A percentile compares a stretch with the other conserved stretches of the same genome.
phyloP scores from a whole-genome alignment of 805 yeast species.

The Naumovozyma dairenensis region DNA sequence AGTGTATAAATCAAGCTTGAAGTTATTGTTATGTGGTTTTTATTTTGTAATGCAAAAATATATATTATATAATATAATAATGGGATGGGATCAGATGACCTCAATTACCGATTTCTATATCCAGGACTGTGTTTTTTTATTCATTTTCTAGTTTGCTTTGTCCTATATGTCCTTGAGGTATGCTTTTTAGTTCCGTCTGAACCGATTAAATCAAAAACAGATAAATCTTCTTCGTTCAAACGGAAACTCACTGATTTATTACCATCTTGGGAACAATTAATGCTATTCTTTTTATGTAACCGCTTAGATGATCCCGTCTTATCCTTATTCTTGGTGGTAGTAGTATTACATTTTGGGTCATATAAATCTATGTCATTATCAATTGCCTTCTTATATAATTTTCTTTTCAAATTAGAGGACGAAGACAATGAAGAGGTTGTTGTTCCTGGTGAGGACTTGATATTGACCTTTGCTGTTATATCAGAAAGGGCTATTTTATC shows the following conservation, averaged over 20 bases:
- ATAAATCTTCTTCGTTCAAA: constrained; percentile 27
- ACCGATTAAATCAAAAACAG: constrained; percentile 35
- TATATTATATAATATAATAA: neutral
- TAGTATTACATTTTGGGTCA: neutral
- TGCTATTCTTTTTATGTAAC: too few relatives aligned
- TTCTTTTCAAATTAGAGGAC: constrained; percentile 10
- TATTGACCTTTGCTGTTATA: constrained; percentile 5
- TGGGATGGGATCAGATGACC: too few relatives aligned
- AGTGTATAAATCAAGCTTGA: constrained; percentile 84
- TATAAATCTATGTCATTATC: constrained; percentile 16
- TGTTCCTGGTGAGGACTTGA: too few relatives aligned
- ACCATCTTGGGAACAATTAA: neutral
- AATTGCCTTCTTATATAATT: constrained; percentile 24
- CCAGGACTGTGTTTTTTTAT: neutral
- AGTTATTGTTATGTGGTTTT: too few relatives aligned
- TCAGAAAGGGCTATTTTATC: constrained; percentile 1
- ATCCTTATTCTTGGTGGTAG: neutral
- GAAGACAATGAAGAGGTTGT: too few relatives aligned
- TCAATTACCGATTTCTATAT: too few relatives aligned
- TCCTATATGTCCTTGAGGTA: constrained; percentile 20
- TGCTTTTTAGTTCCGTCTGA: constrained; percentile 16
- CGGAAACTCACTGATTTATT: constrained; percentile 17
- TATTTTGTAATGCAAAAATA: neutral
- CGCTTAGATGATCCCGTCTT: too few relatives aligned
- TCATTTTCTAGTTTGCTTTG: constrained; percentile 7